Evolutionary conservation across 306 rosid genomes (phyloP), one percentile per base, ranked within the genome.

Genomic region (Castanospermum australe): DNA sequence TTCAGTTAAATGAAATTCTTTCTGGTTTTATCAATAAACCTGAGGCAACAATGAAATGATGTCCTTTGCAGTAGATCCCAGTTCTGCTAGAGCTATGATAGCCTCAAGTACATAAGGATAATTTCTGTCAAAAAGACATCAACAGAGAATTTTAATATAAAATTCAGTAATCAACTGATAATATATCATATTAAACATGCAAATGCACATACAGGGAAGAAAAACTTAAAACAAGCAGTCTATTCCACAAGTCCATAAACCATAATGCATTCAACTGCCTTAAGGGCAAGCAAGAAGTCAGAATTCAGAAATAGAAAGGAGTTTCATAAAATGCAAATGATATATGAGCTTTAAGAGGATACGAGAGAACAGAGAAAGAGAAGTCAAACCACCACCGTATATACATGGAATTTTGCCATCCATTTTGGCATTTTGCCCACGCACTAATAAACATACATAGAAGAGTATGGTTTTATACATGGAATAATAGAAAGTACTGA

Each of bases 61-160:
- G 81, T 96, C 99, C 79, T 90, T 93, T 79, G 89, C 88, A 36
- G 93, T 56, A 74, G 87, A 87, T 73, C 97, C 96, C 61, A 96
- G 75, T 85, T 93, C 99, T 52, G 99, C 90, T 82, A 96, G 90
- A 72, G 98, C 98, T 66, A 77, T 81, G 70, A 91, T 84, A 44
- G 96, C 99, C 85, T 96, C 99, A 35, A 96, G 83, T 73, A 91
- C 77, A 81, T 50, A 96, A 17, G 99, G 99, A 68, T 96, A 91
- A 28, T 89, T 91, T 84, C 99, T 96, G 93, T 79, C 60, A 77
- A 65, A 75, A 83, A 77, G 75, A 84, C 39, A 71, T 22, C 48
- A 76, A 68, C 24, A 59, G 61, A 65, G 62, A 78, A 78, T 56
- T 45, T 39, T 76, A 76, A 57, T 61, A 79, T 73, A 61, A 62